Base-by-base conservation (phyloP, 768 basidiomycete genomes). In the Crassisporium funariophilum region DNA sequence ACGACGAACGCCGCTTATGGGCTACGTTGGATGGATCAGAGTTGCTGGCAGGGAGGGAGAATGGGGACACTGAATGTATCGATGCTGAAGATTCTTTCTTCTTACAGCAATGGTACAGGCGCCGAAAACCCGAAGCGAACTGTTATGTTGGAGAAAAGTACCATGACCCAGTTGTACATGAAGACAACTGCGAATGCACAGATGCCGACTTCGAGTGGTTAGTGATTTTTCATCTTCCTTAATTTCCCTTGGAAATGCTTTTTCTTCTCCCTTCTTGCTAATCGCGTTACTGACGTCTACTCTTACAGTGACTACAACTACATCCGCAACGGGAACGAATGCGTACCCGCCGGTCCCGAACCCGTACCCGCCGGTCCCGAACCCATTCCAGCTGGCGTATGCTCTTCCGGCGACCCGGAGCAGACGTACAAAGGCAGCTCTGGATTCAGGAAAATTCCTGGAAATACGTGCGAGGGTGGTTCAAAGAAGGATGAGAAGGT, bases 181-280 rank as follows among this genome's bases (percentile, higher is more conserved):
- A 93, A 45, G 92, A 95, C 35, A 69, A 77, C 41, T 99, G 97
- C 63, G 61, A 77, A 13, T 99, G 97, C 61, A 75, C 78, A 1
- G 88, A 92, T 52, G 83, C 83, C 10, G 97, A 99, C 63, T 99
- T 83, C 57, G 97, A 99, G 65, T 99, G 95, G 94, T 95, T 55
- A 16, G 54, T 55, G 15, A 6, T 36, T 44, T 38, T n/a, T 16
- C 35, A 31, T 15, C 6, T 12, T 42, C 12, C 17, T 36, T 23
- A 6, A 36, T n/a, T n/a, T n/a, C n/a, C n/a, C n/a, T n/a, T n/a
- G n/a, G n/a, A n/a, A n/a, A n/a, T n/a, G n/a, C n/a, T n/a, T n/a
- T n/a, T n/a, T n/a, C n/a, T n/a, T n/a, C 11, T 11, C 8, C 46
- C 21, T 12, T 17, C 31, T 15, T 5, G 33, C 27, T n/a, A 37